phyloP scores from a whole-genome alignment of 2,329 filamentous ascomycete species.

The Pseudopithomyces chartarum region DNA sequence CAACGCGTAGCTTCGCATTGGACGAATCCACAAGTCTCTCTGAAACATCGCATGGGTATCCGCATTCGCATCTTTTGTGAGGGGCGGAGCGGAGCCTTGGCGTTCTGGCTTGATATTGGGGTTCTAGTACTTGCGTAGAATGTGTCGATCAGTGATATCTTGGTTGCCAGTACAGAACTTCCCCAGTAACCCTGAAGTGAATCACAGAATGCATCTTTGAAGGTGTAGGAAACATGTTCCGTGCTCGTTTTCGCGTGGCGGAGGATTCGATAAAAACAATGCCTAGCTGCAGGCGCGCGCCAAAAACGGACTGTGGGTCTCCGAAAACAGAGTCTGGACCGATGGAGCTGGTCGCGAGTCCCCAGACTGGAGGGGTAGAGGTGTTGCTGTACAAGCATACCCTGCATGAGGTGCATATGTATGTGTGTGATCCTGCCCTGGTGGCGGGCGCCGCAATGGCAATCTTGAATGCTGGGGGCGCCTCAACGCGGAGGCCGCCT shows the following conservation, averaged over 20 bases:
- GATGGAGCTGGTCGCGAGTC: background rate
- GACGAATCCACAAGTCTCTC: background rate
- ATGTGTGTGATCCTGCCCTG: background rate
- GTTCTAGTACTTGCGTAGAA: background rate
- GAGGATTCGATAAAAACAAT: background rate
- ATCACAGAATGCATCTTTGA: background rate
- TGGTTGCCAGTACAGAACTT: background rate
- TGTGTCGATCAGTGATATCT: background rate
- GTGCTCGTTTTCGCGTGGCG: background rate
- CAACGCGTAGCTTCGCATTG: background rate
- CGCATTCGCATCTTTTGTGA: background rate
- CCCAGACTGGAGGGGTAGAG: background rate
- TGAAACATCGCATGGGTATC: background rate
- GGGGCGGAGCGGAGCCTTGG: slow-evolving; percentile 5
- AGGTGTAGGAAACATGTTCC: background rate
- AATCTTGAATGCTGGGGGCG: background rate
- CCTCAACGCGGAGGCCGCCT: background rate
- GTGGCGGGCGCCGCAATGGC: background rate
- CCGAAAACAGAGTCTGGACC: background rate
- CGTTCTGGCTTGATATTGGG: background rate
- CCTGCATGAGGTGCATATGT: background rate
- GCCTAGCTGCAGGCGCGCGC: background rate
- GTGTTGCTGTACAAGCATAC: background rate
- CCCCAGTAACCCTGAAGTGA: background rate
- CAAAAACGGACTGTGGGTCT: background rate